These are phyloP conservation scores for Candolleomyces efflorescens DNA, from an alignment of 768 basidiomycete species.

Conservation along the genomic window DNA sequence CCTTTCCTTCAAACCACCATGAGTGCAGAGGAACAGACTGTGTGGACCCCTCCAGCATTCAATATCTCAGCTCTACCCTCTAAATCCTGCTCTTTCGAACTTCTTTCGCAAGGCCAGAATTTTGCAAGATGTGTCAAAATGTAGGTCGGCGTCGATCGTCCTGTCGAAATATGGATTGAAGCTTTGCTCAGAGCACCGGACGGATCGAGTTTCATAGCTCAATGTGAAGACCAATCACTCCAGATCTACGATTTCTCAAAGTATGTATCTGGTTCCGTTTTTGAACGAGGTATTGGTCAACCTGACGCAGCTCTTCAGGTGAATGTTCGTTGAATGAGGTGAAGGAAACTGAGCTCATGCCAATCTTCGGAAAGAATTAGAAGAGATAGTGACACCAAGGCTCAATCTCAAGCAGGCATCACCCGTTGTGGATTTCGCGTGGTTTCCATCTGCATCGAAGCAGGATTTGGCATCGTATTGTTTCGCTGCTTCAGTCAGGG, in stretches of 20 bases:
- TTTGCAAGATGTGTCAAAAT: conserved; percentile 57
- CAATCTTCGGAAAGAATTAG: background rate
- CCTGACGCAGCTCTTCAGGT: conserved; percentile 4
- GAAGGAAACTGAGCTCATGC: background rate
- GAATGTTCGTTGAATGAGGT: background rate
- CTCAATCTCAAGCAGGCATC: conserved; percentile 50
- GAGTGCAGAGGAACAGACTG: background rate
- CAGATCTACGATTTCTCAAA: conserved; percentile 51
- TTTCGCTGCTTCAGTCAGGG: conserved; percentile 79
- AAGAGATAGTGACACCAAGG: conserved; percentile 10
- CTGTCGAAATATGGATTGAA: background rate
- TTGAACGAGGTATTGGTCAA: background rate
- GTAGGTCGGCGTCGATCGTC: conserved; percentile 24
- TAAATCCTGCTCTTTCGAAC: conserved; percentile 2
- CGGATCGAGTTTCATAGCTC: conserved; percentile 60
- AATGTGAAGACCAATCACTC: conserved; percentile 68
- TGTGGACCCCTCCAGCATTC: conserved; percentile 30
- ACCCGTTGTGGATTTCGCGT: conserved; percentile 72
- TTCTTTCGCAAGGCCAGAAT: conserved; percentile 21
- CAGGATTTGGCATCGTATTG: conserved; percentile 65
- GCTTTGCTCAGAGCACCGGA: conserved; percentile 60
- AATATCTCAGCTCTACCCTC: conserved; percentile 17
- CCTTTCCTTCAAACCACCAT: background rate
- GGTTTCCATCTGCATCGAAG: conserved; percentile 78
- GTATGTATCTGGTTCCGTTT: background rate